Base-by-base conservation (phyloP, 768 basidiomycete genomes). In the Paxillus involutus region DNA sequence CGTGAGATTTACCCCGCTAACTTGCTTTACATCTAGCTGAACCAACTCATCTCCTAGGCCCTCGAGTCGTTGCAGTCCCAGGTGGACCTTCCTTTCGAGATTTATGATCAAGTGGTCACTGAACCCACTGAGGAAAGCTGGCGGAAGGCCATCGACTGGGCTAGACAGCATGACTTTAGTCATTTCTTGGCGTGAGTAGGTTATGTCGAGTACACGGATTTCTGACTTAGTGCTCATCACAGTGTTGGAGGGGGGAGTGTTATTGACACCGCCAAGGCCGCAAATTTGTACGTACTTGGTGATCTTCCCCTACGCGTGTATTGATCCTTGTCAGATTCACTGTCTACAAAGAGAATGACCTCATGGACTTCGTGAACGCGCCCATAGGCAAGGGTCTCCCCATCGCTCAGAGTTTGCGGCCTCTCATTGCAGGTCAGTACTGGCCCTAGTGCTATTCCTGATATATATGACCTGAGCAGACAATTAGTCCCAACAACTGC, bases 281-380 rank as follows among this genome's bases (percentile, higher is more conserved):
- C 96, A 32, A 98, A 98, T 72, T 63, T 98, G 83, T 91, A 66
- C 48, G 79, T 62, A 16, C 39, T 9, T 19, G n/a, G 35, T n/a
- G 37, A 12, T 30, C n/a, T 33, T 39, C 45, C 24, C 19, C 5
- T 9, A 24, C 4, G 0, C 14, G 3, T 44, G 8, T 45, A n/a
- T 51, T 58, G 40, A 66, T 51, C 13, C 37, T 19, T 19, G 3
- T 10, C 56, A 92, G 90, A 54, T 95, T 94, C 71, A 80, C 89
- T 0, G 91, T 91, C 11, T 98, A 98, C 77, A 88, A 88, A 60
- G 92, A 98, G 58, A 83, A 91, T 1, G 91, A 97, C 65, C 75
- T 98, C 10, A 89, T 94, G 75, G 96, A 98, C 69, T 98, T 96
- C 69, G 91, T 98, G 71, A 98, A 98, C 66, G 94, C 96, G 1